Evolutionary conservation across 2,329 filamentous ascomycete species (phyloP).

Genomic region (Sclerotinia borealis): DNA sequence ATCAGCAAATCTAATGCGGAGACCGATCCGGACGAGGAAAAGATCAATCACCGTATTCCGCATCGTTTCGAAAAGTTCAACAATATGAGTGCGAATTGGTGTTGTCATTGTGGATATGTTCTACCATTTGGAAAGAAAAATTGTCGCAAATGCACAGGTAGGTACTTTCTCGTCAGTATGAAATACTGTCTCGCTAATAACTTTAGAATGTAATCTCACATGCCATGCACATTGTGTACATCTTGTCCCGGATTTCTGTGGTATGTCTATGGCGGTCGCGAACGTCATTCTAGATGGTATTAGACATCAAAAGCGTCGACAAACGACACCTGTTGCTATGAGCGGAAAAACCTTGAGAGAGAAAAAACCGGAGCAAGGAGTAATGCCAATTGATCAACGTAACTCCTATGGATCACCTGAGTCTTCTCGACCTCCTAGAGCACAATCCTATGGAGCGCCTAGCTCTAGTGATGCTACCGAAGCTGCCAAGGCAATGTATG

Average conservation of each 20-base stretch:
- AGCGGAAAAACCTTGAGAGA: slow-evolving; percentile 26
- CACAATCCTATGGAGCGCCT: slow-evolving; percentile 34
- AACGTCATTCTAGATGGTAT: slow-evolving; percentile 90
- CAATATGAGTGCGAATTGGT: slow-evolving; percentile 98
- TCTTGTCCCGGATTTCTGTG: slow-evolving; percentile 96
- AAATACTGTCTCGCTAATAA: slow-evolving; percentile 27
- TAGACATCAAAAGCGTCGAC: slow-evolving; percentile 64
- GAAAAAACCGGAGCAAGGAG: slow-evolving; percentile 21
- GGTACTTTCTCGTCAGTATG: slow-evolving; percentile 22
- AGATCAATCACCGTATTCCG: slow-evolving; percentile 98
- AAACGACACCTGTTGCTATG: slow-evolving; percentile 36
- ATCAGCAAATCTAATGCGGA: slow-evolving; percentile 99
- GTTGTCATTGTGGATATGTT: slow-evolving; percentile 96
- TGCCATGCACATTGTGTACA: slow-evolving; percentile 89
- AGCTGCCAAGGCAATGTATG: slow-evolving; percentile 59
- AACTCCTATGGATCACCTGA: slow-evolving; percentile 29
- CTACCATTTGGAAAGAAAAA: slow-evolving; percentile 93
- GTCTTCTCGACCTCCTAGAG: slow-evolving; percentile 26
- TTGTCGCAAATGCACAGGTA: slow-evolving; percentile 84
- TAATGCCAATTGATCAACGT: slow-evolving; percentile 19
- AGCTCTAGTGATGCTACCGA: slow-evolving; percentile 51
- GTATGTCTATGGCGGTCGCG: slow-evolving; percentile 97
- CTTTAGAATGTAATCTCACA: slow-evolving; percentile 78
- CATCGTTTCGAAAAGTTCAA: slow-evolving; percentile 96
- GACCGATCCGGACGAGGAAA: slow-evolving; percentile 96